phyloP scores from a whole-genome alignment of 1,284 basidiomycete species.

The Nidula niveotomentosa region DNA sequence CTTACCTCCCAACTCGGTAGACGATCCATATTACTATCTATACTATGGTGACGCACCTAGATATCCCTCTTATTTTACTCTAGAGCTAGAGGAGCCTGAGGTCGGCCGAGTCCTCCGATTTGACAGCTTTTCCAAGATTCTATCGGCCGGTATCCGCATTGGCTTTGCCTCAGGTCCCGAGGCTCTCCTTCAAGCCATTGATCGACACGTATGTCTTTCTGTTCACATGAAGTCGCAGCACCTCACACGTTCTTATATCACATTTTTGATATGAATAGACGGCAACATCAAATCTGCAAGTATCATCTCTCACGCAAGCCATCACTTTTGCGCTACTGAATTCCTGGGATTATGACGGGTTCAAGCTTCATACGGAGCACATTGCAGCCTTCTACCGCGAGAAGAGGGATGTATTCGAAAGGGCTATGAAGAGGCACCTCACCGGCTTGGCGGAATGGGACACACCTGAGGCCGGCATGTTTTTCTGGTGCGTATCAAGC shows the following conservation, averaged over 20 bases:
- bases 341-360: constrained; percentile 80
- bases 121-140: constrained; percentile 87
- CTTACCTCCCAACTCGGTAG: constrained; percentile 28
- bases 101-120: constrained; percentile 84
- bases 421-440: constrained; percentile 73
- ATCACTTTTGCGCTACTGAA: constrained; percentile 72
- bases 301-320: constrained; percentile 77
- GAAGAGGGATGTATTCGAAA: constrained; percentile 82
- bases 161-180: constrained; percentile 86
- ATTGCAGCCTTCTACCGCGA: constrained; percentile 81
- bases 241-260: background rate
- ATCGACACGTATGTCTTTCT: constrained; percentile 56
- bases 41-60: constrained; percentile 68
- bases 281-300: constrained; percentile 76
- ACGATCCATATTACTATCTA: constrained; percentile 79
- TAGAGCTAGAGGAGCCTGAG: constrained; percentile 62
- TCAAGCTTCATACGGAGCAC: constrained; percentile 68
- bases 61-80: constrained; percentile 76
- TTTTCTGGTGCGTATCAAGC: constrained; percentile 68
- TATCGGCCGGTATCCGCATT: constrained; percentile 80
- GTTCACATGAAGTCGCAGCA: constrained; percentile 2
- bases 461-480: constrained; percentile 88
- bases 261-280: constrained; percentile 51
- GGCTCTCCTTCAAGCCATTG: constrained; percentile 72
- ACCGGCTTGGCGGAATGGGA: constrained; percentile 82